Evolutionary conservation across 768 basidiomycete species (phyloP), one percentile per base, ranked within the genome.

Genomic region (Cubamyces sp.): DNA sequence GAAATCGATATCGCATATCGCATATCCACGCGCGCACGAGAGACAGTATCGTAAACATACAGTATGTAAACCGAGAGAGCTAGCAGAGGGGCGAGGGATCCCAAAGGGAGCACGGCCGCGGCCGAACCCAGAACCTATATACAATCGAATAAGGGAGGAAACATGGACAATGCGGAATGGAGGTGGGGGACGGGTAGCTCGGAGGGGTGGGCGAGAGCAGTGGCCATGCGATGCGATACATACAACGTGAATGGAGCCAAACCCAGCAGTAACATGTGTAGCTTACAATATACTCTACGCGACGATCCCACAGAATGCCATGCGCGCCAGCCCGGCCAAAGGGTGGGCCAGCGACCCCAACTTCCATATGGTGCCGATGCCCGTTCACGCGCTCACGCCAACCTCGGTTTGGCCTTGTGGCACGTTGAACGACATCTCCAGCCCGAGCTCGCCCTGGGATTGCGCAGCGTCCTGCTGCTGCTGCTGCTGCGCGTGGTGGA

Each of bases 401-500:
- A 53, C 57, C 41, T 54, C 34, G 7, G 55, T 47, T 39, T 54
- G 45, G n/a, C 49, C 46, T 40, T 64, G 63, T 30, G 48, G 40
- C 12, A 21, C 18, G 52, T 25, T 34, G 43, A 61, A 30, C 25
- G 60, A 34, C 21, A 48, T 48, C 19, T 56, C 54, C 15, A 65
- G 45, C 28, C 43, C 42, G 14, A 58, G 48, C 25, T 56, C 52
- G 15, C 51, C 56, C 15, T 30, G 26, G 43, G 41, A 21, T 56
- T 58, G 57, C n/a, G 21, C 34, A 4, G 21, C 43, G 42, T 66
- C 60, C 40, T 62, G 61, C 21, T 60, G 62, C 53, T 70, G 64
- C 30, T 64, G 64, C 28, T 70, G 57, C 62, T 67, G 70, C 51
- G 64, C 47, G 16, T 62, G 53, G 25, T 68, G 65, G 5, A 15